These are phyloP conservation scores for Boechera divaricarpa DNA, from an alignment of 345 rosid genomes.

Conservation along the genomic window DNA sequence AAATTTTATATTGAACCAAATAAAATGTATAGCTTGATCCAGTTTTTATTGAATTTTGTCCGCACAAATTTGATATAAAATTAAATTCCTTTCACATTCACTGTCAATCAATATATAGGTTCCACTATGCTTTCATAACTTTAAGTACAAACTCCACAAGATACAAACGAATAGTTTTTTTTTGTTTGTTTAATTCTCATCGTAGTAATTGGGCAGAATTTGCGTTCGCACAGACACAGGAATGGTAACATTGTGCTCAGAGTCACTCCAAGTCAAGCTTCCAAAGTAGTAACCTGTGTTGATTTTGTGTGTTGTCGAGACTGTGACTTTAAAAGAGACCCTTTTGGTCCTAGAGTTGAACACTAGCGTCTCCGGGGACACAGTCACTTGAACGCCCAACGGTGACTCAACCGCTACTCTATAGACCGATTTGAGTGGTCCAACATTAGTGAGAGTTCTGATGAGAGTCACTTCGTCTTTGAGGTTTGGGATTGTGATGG, in stretches of 20 bases:
- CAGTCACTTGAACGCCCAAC: constrained; percentile 31
- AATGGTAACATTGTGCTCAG: constrained; percentile 41
- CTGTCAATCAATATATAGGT: no score
- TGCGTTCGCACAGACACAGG: constrained; percentile 52
- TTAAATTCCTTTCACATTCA: no score
- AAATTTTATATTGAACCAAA: no score
- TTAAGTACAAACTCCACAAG: no score
- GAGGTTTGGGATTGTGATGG: constrained; percentile 47
- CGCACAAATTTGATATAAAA: neutral
- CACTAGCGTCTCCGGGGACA: constrained; percentile 34
- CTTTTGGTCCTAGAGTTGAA: constrained; percentile 34
- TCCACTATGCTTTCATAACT: no score
- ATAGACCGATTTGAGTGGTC: constrained; percentile 45
- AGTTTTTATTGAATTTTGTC: neutral
- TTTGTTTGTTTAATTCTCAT: constrained; percentile 19
- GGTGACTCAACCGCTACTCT: constrained; percentile 38
- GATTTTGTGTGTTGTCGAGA: constrained; percentile 39
- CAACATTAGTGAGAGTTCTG: constrained; percentile 56
- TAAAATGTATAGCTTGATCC: no score
- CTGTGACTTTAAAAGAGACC: constrained; percentile 29
- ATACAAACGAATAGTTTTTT: neutral
- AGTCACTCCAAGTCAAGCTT: constrained; percentile 51
- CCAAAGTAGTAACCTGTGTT: constrained; percentile 54
- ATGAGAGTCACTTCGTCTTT: constrained; percentile 28
- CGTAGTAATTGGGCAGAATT: constrained; percentile 18